Evolutionary conservation across 2,329 filamentous ascomycete species (phyloP).

Genomic region (Penicillium frequentans): DNA sequence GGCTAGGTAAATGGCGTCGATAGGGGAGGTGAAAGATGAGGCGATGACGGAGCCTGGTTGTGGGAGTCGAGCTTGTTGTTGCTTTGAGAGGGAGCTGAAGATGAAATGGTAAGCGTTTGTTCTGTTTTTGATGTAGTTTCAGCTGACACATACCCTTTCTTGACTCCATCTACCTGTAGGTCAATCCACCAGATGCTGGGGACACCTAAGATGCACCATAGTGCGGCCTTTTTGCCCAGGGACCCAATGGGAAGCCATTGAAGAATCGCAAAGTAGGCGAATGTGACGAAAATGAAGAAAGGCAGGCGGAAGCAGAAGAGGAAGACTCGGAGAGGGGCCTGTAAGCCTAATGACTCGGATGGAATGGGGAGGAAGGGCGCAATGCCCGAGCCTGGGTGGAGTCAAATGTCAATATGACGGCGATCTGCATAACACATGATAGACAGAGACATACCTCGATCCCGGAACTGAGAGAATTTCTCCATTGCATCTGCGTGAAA

Average conservation of each 20-base stretch:
- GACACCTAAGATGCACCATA: constrained; percentile 85
- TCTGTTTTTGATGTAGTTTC: background rate
- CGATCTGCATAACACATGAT: background rate
- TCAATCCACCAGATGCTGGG: constrained; percentile 98
- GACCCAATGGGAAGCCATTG: constrained; percentile 75
- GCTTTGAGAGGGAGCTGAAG: constrained; percentile 65
- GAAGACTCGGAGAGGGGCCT: constrained; percentile 64
- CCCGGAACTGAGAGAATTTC: constrained; percentile 90
- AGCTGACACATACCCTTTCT: constrained; percentile 64
- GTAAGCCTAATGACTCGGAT: constrained; percentile 62
- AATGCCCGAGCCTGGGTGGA: constrained; percentile 79
- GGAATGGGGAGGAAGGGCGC: constrained; percentile 88
- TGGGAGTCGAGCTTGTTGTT: constrained; percentile 72
- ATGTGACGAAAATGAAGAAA: constrained; percentile 66
- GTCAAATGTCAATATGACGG: background rate
- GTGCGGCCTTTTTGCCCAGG: constrained; percentile 72
- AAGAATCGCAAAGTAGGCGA: constrained; percentile 75
- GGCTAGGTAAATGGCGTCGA: constrained; percentile 91
- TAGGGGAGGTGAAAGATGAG: constrained; percentile 84
- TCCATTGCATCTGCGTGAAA: constrained; percentile 65
- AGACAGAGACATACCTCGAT: constrained; percentile 63
- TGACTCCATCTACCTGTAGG: constrained; percentile 95
- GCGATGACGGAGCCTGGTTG: constrained; percentile 80
- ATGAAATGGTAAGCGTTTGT: background rate
- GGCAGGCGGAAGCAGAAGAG: constrained; percentile 81